Evolutionary conservation across 2,329 filamentous ascomycete species (phyloP).

Genomic region (Tricladium varicosporioides): DNA sequence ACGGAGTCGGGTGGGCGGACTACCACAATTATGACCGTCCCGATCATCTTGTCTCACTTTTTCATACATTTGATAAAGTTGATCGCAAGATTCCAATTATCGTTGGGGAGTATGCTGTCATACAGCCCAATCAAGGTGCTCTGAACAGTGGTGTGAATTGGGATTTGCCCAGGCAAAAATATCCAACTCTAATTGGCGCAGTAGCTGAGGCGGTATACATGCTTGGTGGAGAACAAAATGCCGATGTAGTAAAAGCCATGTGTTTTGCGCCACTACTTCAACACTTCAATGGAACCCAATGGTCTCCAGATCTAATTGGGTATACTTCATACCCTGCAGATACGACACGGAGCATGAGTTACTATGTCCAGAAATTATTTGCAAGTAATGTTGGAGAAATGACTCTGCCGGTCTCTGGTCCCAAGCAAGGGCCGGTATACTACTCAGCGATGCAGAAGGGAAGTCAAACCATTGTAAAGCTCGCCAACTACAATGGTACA

Average conservation of each 20-base stretch:
- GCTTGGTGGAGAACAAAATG: slow-evolving; percentile 33
- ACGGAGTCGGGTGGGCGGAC: background rate
- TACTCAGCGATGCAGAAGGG: background rate
- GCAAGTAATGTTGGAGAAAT: background rate
- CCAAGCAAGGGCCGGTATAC: background rate
- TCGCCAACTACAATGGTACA: background rate
- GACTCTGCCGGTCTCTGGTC: background rate
- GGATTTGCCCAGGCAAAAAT: slow-evolving; percentile 11
- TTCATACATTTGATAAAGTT: background rate
- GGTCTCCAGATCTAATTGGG: slow-evolving; percentile 26
- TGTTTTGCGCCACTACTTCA: slow-evolving; percentile 38
- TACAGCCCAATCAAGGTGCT: slow-evolving; percentile 15
- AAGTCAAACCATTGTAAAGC: background rate
- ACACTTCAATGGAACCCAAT: slow-evolving; percentile 34
- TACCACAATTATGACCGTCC: background rate
- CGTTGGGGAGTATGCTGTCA: slow-evolving; percentile 24
- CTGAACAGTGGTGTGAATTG: background rate
- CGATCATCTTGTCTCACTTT: background rate
- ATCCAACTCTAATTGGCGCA: slow-evolving; percentile 20
- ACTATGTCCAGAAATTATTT: slow-evolving; percentile 29
- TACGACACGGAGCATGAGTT: slow-evolving; percentile 24
- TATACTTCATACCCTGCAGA: slow-evolving; percentile 23
- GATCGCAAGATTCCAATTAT: slow-evolving; percentile 16
- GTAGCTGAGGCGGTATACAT: slow-evolving; percentile 25
- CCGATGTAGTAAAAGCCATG: slow-evolving; percentile 37